Percentiles rank a stretch among this genome's conserved stretches.
These are phyloP conservation scores for Marchantia polymorpha DNA, from an alignment of 225 moss, liverwort and hornwort genomes.

Conservation along the genomic window DNA sequence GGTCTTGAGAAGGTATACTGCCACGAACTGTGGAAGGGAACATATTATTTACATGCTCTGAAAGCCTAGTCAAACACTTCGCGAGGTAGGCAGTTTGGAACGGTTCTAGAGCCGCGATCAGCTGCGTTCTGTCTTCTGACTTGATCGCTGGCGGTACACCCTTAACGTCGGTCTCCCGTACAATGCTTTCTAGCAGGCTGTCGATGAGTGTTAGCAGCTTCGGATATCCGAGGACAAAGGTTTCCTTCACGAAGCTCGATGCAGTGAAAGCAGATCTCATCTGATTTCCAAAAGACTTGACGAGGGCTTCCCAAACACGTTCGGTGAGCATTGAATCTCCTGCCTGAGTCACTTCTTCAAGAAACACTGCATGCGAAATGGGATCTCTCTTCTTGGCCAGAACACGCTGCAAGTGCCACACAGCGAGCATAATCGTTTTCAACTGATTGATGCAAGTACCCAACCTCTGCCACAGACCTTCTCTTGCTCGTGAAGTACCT, in stretches of 20 bases:
- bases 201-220: conserved; percentile 88
- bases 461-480: conserved; percentile 91
- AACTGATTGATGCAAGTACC: conserved; percentile 77
- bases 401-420: conserved; percentile 97
- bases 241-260: conserved; percentile 93
- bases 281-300: conserved; percentile 82
- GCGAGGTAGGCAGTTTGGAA: conserved; percentile 93
- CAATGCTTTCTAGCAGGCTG: conserved; percentile 72
- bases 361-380: conserved; percentile 79
- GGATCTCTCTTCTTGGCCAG: conserved; percentile 98
- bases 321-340: conserved; percentile 90
- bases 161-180: conserved; percentile 84
- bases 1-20: conserved; percentile 92
- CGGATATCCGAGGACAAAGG: conserved; percentile 89
- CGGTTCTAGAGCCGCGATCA: conserved; percentile 84
- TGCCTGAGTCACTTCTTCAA: conserved; percentile 84
- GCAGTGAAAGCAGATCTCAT: conserved; percentile 98
- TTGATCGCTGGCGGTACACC: conserved; percentile 86
- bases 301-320: conserved; percentile 91
- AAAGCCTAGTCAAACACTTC: conserved; percentile 68
- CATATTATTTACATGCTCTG: conserved; percentile 89
- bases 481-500: conserved; percentile 75
- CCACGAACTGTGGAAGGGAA: conserved; percentile 80
- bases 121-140: conserved; percentile 72
- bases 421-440: conserved; percentile 75